A percentile compares a stretch with the other conserved stretches of the same genome.
These are phyloP conservation scores for Candida germanica DNA, from an alignment of 805 yeast species.

Conservation along the genomic window DNA sequence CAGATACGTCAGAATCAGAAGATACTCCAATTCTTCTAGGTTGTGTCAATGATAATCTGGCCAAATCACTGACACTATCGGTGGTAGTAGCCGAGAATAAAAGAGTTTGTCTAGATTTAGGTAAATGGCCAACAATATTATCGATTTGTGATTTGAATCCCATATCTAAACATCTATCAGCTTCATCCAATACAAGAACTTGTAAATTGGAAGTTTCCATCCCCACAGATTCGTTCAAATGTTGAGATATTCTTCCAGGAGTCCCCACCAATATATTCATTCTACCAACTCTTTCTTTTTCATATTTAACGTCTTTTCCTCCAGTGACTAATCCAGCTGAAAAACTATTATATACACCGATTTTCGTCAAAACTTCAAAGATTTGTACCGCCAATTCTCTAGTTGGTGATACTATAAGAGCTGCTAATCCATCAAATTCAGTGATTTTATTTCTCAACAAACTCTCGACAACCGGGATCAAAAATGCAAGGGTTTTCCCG, in stretches of 20 bases:
- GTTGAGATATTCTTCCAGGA: conserved; percentile 88
- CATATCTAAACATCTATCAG: conserved; percentile 91
- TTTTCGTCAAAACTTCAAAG: conserved; percentile 79
- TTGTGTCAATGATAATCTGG: conserved; percentile 66
- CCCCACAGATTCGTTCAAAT: conserved; percentile 84
- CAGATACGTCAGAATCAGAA: conserved; percentile 47
- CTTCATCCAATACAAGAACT: conserved; percentile 82
- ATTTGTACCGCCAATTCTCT: conserved; percentile 90
- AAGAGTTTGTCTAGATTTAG: conserved; percentile 78
- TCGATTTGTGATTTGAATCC: conserved; percentile 85
- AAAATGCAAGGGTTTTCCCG: conserved; percentile 85
- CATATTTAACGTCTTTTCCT: conserved; percentile 83
- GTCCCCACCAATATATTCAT: conserved; percentile 87
- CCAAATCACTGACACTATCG: conserved; percentile 76
- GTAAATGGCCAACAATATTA: conserved; percentile 72
- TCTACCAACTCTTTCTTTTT: conserved; percentile 71
- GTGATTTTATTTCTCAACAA: conserved; percentile 71
- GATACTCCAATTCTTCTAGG: conserved; percentile 49
- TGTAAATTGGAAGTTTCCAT: conserved; percentile 73
- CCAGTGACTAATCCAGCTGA: conserved; percentile 93
- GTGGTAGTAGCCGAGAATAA: conserved; percentile 89
- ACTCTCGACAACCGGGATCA: conserved; percentile 75
- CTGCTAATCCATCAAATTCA: conserved; percentile 85
- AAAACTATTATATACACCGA: conserved; percentile 70
- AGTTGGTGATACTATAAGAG: conserved; percentile 85